Evolutionary conservation across 2,329 filamentous ascomycete genomes (phyloP).

Genomic region (Penicillium sclerotigenum): DNA sequence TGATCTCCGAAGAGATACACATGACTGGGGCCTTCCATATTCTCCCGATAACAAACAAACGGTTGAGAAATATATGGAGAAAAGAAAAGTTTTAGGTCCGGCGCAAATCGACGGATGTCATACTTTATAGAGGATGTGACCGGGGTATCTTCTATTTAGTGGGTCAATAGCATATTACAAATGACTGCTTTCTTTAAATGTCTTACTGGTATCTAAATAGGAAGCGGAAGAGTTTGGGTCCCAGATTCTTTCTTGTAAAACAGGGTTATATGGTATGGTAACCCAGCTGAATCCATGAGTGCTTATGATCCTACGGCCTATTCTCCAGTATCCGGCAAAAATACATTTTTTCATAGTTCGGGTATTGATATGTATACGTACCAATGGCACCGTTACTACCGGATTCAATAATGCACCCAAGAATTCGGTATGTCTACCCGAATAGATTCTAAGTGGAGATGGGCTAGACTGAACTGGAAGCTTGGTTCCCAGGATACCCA

Average conservation of each 20-base stretch:
- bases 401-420: neutral
- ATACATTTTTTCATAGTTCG: conserved; percentile 8
- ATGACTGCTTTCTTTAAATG: neutral
- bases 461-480: neutral
- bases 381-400: conserved; percentile 22
- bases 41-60: conserved; percentile 11
- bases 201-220: conserved; percentile 1
- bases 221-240: neutral
- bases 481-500: neutral
- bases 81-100: neutral
- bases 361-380: neutral
- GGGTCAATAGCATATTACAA: conserved; percentile 5
- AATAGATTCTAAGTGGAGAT: neutral
- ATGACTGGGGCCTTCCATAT: conserved; percentile 31
- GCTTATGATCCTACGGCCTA: neutral
- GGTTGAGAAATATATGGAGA: conserved; percentile 9
- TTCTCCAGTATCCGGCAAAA: neutral
- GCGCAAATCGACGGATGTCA: conserved; percentile 7
- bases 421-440: neutral
- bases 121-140: conserved; percentile 20
- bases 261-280: neutral
- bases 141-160: neutral
- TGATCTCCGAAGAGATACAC: conserved; percentile 50
- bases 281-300: neutral
- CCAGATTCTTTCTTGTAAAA: conserved; percentile 8